Conservation (phyloP, 495 filamentous ascomycete genomes). For the Clohesyomyces aquaticus region DNA sequence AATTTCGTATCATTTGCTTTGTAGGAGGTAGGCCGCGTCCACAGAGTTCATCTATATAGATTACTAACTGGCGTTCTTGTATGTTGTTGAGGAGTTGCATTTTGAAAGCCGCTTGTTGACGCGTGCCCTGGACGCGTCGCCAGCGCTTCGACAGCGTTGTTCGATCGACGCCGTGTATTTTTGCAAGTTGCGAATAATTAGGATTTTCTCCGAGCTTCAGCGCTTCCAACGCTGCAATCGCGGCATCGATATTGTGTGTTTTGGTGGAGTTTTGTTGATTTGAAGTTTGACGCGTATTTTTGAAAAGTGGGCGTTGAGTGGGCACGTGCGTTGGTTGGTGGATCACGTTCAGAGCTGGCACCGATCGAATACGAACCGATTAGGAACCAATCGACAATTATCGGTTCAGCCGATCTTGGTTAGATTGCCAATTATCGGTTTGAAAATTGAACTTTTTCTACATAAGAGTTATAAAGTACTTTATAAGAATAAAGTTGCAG, state of each 20-base stretch:
- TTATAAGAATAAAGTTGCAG: too few relatives aligned
- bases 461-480: too few relatives aligned
- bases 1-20: slow-evolving; percentile 13
- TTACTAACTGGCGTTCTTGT: slow-evolving; percentile 21
- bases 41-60: slow-evolving; percentile 18
- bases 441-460: too few relatives aligned
- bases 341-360: too few relatives aligned
- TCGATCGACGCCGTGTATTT: neutral
- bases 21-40: slow-evolving; percentile 5
- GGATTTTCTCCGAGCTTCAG: neutral
- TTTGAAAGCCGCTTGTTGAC: neutral
- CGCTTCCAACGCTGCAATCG: neutral
- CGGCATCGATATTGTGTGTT: neutral
- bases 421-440: too few relatives aligned
- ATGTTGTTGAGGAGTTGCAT: neutral
- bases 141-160: neutral
- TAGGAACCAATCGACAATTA: too few relatives aligned
- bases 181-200: neutral
- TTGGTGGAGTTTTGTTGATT: neutral
- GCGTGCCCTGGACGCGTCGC: neutral
- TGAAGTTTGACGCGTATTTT: too few relatives aligned
- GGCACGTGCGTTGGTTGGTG: too few relatives aligned
- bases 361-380: too few relatives aligned
- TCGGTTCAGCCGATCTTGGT: too few relatives aligned
- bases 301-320: too few relatives aligned